Conservation (phyloP, 306 rosid genomes). For the Pyrus bretschneideri region DNA sequence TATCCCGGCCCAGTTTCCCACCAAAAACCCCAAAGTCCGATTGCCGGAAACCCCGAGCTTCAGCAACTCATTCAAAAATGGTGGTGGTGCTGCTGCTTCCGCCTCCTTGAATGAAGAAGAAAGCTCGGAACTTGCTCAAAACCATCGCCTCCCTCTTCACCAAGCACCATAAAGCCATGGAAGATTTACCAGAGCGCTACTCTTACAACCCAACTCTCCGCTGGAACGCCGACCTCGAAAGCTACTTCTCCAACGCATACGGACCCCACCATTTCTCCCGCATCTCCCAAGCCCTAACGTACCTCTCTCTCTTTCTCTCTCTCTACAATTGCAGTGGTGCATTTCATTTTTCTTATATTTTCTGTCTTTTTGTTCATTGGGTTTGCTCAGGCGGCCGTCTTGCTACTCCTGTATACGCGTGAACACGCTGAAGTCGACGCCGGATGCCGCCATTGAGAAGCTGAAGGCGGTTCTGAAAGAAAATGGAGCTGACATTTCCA, state of each 20-base stretch:
- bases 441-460: constrained; percentile 53
- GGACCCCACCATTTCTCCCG: constrained; percentile 65
- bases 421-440: constrained; percentile 56
- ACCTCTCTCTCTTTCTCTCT: neutral
- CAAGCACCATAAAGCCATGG: constrained; percentile 30
- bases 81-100: neutral
- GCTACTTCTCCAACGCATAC: constrained; percentile 64
- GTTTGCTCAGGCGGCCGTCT: constrained; percentile 58
- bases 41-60: neutral
- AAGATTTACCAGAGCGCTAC: constrained; percentile 42
- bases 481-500: constrained; percentile 30
- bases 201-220: constrained; percentile 50
- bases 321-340: neutral
- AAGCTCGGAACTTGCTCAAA: constrained; percentile 49
- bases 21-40: neutral
- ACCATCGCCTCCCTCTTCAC: constrained; percentile 25
- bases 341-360: neutral
- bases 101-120: constrained; percentile 69
- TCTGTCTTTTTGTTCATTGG: neutral
- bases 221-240: constrained; percentile 61
- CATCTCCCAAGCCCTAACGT: constrained; percentile 79
- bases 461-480: constrained; percentile 30
- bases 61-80: neutral
- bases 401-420: constrained; percentile 88
- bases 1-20: neutral